Evolutionary conservation across 768 basidiomycete genomes (phyloP), one percentile per base, ranked within the genome.

Genomic region (Pleurotus tuoliensis): DNA sequence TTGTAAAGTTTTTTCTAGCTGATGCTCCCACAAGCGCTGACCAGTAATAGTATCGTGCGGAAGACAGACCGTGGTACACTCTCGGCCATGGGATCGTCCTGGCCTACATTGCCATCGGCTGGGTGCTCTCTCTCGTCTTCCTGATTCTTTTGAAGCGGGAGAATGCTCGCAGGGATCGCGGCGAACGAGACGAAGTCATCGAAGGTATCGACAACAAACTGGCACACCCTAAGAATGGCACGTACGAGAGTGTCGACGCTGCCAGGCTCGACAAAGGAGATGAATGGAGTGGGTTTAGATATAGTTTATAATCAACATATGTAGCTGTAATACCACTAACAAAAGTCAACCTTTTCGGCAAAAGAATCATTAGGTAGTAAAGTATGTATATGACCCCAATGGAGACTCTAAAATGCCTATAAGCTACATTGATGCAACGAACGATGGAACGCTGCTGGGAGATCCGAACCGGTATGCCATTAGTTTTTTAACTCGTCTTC

Each of bases 261-360:
- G 87, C 87, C 15, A 78, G 77, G 59, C 72, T 67, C 20, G 79
- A 79, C 43, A 88, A 86, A 62, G 87, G 88, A 3, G 88, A 89
- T 61, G 67, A 76, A 51, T 90, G 87, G 88, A 89, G 87, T 63
- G 86, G 88, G n/a, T 90, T 87, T 67, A 76, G 83, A 58, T 89
- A 89, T 69, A 79, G 76, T 1, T 62, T 82, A 44, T 86, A 62
- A 73, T 47, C 47, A 48, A 30, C 49, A 38, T 34, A 20, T 25
- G 27, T 13, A 16, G 18, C 15, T 24, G 53, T 55, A 47, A 39
- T 11, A 47, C 18, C 13, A 47, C 30, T 34, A 34, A 34, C 30
- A 34, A 34, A 34, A 34, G 20, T 11, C 41, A 22, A 44, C 41
- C 41, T 44, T 4, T 44, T 22, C 20, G 41, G 41, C 41, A 44